Conservation (phyloP, 148 eudicot species). For the Rhododendron kiyosumense region DNA sequence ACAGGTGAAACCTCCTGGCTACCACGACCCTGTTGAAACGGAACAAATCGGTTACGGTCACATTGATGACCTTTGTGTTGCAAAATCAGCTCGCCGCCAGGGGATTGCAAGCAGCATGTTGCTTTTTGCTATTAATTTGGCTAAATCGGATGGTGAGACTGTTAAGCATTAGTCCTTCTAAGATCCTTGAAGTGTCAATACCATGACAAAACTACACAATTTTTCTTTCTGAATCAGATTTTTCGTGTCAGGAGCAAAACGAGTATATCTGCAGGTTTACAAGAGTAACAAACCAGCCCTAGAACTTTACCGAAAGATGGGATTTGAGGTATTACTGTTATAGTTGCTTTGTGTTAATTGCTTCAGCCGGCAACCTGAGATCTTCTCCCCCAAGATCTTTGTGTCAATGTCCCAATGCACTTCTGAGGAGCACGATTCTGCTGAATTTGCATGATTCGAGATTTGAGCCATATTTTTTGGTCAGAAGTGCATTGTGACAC, state of each 20-base stretch:
- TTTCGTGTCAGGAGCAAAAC: conserved; percentile 51
- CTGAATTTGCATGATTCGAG: background rate
- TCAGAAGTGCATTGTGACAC: background rate
- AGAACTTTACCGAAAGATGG: conserved; percentile 61
- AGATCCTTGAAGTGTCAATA: background rate
- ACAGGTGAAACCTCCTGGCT: conserved; percentile 37
- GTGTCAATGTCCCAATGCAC: background rate
- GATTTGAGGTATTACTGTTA: conserved; percentile 54
- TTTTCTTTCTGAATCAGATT: background rate
- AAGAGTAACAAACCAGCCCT: conserved; percentile 56
- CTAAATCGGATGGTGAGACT: conserved; percentile 49
- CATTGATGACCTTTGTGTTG: conserved; percentile 64
- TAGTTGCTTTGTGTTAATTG: background rate
- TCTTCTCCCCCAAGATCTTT: background rate
- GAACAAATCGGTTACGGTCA: conserved; percentile 46
- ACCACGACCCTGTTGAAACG: conserved; percentile 29
- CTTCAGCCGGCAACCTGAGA: background rate
- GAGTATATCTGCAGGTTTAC: conserved; percentile 66
- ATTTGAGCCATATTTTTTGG: background rate
- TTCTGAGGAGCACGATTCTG: background rate
- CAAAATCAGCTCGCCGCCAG: conserved; percentile 68
- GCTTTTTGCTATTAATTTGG: conserved; percentile 53
- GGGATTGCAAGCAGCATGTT: conserved; percentile 81
- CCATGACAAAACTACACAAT: background rate
- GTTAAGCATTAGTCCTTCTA: background rate